A percentile compares a stretch with the other conserved stretches of the same genome.
Evolutionary conservation across 441 rosid species (phyloP).

Genomic region (Iberis amara): DNA sequence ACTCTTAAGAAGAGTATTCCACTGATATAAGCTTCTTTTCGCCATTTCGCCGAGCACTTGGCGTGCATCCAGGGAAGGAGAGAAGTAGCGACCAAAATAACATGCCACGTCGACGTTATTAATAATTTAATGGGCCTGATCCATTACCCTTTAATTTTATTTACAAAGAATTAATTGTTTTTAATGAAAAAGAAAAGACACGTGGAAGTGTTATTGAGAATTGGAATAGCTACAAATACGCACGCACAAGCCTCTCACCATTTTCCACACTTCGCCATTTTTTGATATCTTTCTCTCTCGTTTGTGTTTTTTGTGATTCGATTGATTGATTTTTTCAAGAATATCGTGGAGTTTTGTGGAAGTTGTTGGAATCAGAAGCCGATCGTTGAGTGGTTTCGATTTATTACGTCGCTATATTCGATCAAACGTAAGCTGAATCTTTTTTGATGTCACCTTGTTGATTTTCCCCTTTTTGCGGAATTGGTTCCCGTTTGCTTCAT

Average conservation of each 20-base stretch:
- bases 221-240: constrained; percentile 28
- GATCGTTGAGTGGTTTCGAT: constrained; percentile 17
- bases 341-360: constrained; percentile 32
- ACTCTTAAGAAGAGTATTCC: constrained; percentile 43
- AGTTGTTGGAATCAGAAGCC: constrained; percentile 45
- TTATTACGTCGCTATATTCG: not conserved
- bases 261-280: constrained; percentile 1
- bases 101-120: not conserved
- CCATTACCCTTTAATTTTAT: no score
- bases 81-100: not conserved
- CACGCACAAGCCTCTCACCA: constrained; percentile 13
- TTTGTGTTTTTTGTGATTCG: constrained; percentile 5
- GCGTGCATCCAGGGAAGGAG: constrained; percentile 27
- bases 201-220: constrained; percentile 30
- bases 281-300: not conserved
- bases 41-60: constrained; percentile 48
- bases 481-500: constrained; percentile 8
- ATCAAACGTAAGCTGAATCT: constrained; percentile 37
- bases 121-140: constrained; percentile 1
- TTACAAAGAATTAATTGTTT: no score
- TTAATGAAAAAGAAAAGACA: not conserved
- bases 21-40: constrained; percentile 37
- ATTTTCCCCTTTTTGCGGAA: constrained; percentile 19
- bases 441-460: not conserved
- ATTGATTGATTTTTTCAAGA: constrained; percentile 27